These are phyloP conservation scores for Cnidoscolus chayamansa DNA, from an alignment of 441 rosid genomes.

Conservation along the genomic window DNA sequence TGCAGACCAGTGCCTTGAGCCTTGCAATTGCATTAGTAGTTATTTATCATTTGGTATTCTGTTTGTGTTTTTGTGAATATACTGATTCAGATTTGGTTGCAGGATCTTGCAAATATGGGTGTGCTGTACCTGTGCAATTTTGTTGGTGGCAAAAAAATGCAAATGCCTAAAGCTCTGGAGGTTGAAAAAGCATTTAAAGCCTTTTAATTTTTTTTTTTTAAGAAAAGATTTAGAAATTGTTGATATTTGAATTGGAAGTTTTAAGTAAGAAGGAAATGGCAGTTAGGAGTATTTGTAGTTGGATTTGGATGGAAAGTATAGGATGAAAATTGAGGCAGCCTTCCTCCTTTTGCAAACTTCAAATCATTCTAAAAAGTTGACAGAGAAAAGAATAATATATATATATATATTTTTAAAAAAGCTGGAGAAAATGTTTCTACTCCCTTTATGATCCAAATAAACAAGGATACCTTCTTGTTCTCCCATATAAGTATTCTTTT, in stretches of 20 bases:
- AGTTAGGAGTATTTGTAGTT: background rate
- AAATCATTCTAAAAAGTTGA: too few relatives aligned
- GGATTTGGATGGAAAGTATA: background rate
- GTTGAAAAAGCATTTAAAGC: conserved; percentile 32
- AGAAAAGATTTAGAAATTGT: background rate
- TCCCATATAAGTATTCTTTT: background rate
- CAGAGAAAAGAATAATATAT: too few relatives aligned
- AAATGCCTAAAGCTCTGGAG: conserved; percentile 64
- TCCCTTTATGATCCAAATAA: background rate
- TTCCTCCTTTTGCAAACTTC: conserved; percentile 2
- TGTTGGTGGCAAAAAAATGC: conserved; percentile 51
- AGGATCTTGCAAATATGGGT: conserved; percentile 80
- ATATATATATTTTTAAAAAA: background rate
- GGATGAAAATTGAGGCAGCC: background rate
- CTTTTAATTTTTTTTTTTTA: background rate
- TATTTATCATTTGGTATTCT: background rate
- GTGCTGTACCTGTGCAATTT: conserved; percentile 60
- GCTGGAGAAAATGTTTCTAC: background rate
- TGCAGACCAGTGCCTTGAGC: background rate
- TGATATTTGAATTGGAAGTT: background rate
- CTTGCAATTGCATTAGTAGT: conserved; percentile 1
- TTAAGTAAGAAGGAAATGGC: background rate
- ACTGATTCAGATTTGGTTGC: conserved; percentile 28
- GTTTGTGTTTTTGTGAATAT: conserved; percentile 6
- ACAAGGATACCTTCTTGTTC: background rate